Evolutionary conservation across 2,329 filamentous ascomycete genomes (phyloP).

Genomic region (Fusarium sp.): DNA sequence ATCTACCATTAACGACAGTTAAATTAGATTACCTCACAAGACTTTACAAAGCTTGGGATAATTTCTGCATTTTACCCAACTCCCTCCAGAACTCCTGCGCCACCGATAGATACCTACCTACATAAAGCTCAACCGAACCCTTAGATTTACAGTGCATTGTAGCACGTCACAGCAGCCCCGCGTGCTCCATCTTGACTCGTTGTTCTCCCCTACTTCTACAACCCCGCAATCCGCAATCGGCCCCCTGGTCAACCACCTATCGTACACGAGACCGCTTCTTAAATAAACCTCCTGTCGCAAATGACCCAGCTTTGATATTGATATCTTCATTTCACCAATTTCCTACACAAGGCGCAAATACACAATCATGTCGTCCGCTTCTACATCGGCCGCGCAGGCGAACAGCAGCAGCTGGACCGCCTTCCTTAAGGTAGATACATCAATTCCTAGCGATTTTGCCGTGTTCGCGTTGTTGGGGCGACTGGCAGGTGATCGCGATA

Average conservation of each 20-base stretch:
- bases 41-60: not conserved
- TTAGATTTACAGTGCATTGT: slow-evolving; percentile 8
- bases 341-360: slow-evolving; percentile 16
- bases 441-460: slow-evolving; percentile 6
- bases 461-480: slow-evolving; percentile 1
- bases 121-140: slow-evolving; percentile 1
- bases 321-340: slow-evolving; percentile 10
- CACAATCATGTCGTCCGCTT: slow-evolving; percentile 51
- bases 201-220: slow-evolving; percentile 29
- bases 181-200: slow-evolving; percentile 25
- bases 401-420: slow-evolving; percentile 64
- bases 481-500: slow-evolving; percentile 17
- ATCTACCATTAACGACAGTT: not conserved
- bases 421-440: slow-evolving; percentile 63
- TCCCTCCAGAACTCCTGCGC: not conserved
- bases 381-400: slow-evolving; percentile 53
- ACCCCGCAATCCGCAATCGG: slow-evolving; percentile 49
- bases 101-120: not conserved
- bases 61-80: not conserved
- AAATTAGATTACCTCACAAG: not conserved
- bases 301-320: slow-evolving; percentile 5
- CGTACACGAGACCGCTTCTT: slow-evolving; percentile 37
- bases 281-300: slow-evolving; percentile 30
- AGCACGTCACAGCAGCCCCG: slow-evolving; percentile 27
- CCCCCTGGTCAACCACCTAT: slow-evolving; percentile 39